Evolutionary conservation across 345 rosid genomes (phyloP), one percentile per base, ranked within the genome.

Genomic region (Arabidopsis arenosa): DNA sequence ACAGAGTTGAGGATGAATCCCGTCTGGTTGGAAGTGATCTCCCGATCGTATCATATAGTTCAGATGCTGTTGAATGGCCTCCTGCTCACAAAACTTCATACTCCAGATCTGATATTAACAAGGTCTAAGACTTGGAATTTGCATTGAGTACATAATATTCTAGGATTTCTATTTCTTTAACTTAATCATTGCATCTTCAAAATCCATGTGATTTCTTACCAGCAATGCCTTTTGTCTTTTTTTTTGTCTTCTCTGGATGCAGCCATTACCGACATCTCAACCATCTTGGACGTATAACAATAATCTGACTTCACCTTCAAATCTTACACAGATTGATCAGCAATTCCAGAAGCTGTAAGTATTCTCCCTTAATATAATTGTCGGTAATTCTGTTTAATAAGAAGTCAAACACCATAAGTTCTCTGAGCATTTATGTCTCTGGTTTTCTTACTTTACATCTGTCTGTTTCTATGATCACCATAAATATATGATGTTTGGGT

Each of bases 271-370:
- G 71, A 78, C 84, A 41, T 74, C 82, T 59, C 85, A 83, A 63
- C 69, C 93, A 75, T 85, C 84, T n/a, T 81, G 87, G 92, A 85
- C 75, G 58, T 81, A 83, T 82, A 82, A 82, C 47, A 75, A 70
- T 70, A 68, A 75, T 74, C 84, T 72, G 74, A 79, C 63, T 78
- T 68, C 74, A 70, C 77, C 82, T 62, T 74, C 85, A 64, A 84
- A 73, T 72, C 70, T 70, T 21, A 66, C 72, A 28, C 91, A 69
- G 63, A 61, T 89, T 77, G 97, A 90, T 81, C 87, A 83, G 85
- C 98, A 87, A 70, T 88, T 92, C 64, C 87, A 87, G 71, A 93
- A 85, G 82, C 79, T 89, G 98, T 90, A 80, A 89, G 97, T 88
- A 68, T 41, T 60, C 36, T 58, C 51, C 66, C 6, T 59, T 66